Base-by-base conservation (phyloP, 805 yeast species). In the Yamadazyma laniorum region DNA sequence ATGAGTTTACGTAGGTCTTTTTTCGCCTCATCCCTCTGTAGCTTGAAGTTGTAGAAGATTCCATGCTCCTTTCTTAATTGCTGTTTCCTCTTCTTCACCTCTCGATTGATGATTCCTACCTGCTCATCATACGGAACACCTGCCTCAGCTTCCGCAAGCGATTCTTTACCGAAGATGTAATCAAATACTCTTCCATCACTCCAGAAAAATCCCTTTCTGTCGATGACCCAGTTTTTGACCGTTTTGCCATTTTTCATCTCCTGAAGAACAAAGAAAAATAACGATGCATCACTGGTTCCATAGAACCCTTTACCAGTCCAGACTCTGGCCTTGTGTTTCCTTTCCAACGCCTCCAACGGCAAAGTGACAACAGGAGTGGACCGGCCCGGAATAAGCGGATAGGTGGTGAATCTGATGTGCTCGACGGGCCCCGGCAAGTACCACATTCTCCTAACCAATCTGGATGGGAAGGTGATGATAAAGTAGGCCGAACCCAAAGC, bases 241-340 rank as follows among this genome's bases (percentile, higher is more conserved):
- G 39, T 36, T 18, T 49, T 54, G 3, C 48, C 45, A 11, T 43
- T 39, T 15, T 74, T 73, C 6, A 36, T 19, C 51, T 85, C 91
- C 56, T 77, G 79, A 47, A 87, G 59, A 32, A 83, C 75, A 53
- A 85, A 82, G 70, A 83, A 80, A 58, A 86, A 86, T 36, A 85
- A 73, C 2, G 85, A 69, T 32, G 79, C 75, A 58, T 85, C 89
- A 18, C 85, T 74, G 1, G 95, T 85, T 0, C 95, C 95, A 55
- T 87, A 87, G 52, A 84, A 82, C 1, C 95, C 95, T 44, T 81
- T 80, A n/a, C 89, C 90, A 1, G 95, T 84, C 79, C 88, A 87
- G 4, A 86, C 79, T 47, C 84, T 79, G 6, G 87, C 70, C 42
- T 75, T 72, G 40, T 73, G 74, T 35, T 80, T 78, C 42, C 89